Percentiles rank a stretch among this genome's conserved stretches.
Conservation (phyloP, 805 yeast species). For the Hanseniaspora taiwanica region DNA sequence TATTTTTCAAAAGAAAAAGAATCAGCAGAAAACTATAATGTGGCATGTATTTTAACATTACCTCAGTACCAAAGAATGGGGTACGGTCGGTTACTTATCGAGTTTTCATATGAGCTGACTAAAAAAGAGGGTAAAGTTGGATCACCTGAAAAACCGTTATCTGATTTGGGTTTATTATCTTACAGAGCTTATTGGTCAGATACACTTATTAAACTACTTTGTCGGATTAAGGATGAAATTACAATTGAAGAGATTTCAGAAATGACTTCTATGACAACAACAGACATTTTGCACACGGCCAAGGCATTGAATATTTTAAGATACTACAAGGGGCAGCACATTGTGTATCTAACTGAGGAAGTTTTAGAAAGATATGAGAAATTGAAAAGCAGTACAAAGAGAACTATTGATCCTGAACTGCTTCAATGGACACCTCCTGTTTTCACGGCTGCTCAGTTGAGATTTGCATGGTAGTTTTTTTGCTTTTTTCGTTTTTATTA, state of each 20-base stretch:
- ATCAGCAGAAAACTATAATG: slow-evolving; percentile 86
- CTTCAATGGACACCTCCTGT: slow-evolving; percentile 92
- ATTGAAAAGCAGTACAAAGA: slow-evolving; percentile 55
- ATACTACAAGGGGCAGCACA: slow-evolving; percentile 92
- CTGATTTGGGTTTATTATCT: slow-evolving; percentile 85
- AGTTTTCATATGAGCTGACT: slow-evolving; percentile 84
- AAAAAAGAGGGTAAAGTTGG: slow-evolving; percentile 84
- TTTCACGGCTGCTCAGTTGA: slow-evolving; percentile 82
- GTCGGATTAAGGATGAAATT: slow-evolving; percentile 41
- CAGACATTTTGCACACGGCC: slow-evolving; percentile 86
- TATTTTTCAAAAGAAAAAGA: slow-evolving; percentile 96
- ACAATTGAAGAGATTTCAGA: slow-evolving; percentile 86
- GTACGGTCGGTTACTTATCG: slow-evolving; percentile 81
- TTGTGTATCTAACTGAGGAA: slow-evolving; percentile 74
- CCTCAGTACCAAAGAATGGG: slow-evolving; percentile 97
- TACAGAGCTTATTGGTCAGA: slow-evolving; percentile 97
- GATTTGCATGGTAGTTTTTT: slow-evolving; percentile 74
- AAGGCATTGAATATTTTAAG: slow-evolving; percentile 81
- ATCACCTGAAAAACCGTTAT: slow-evolving; percentile 93
- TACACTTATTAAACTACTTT: slow-evolving; percentile 58
- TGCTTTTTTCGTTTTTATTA: too few species aligned
- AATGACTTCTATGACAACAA: slow-evolving; percentile 87
- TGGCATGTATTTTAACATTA: slow-evolving; percentile 89
- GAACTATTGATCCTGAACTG: slow-evolving; percentile 56
- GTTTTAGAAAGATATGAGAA: slow-evolving; percentile 65